Evolutionary conservation across 2,329 filamentous ascomycete species (phyloP).

Genomic region (Sclerotinia sclerotiorum): DNA sequence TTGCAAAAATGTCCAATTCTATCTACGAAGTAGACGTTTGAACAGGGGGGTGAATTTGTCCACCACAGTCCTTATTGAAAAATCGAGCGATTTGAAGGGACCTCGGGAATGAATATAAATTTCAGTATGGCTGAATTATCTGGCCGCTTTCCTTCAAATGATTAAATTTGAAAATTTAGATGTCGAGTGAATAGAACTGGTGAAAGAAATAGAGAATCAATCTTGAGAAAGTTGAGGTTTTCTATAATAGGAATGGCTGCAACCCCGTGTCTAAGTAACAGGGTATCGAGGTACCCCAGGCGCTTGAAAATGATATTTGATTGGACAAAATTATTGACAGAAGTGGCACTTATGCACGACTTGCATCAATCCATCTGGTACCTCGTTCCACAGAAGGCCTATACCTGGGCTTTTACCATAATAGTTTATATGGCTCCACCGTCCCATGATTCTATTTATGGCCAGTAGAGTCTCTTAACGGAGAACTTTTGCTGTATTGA

Average conservation of each 20-base stretch:
- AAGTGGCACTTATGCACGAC: conserved; percentile 12
- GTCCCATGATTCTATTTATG: conserved; percentile 5
- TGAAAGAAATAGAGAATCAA: conserved; percentile 6
- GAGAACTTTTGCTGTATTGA: background rate
- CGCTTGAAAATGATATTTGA: conserved; percentile 7
- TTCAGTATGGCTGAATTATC: background rate
- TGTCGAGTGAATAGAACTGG: background rate
- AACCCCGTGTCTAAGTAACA: background rate
- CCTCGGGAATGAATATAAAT: background rate
- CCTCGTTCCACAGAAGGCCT: conserved; percentile 17
- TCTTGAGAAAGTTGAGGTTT: conserved; percentile 1
- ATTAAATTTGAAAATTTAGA: no score
- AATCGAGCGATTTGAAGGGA: no score
- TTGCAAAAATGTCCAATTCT: conserved; percentile 15
- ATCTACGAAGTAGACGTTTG: conserved; percentile 4
- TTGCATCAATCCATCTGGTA: conserved; percentile 14
- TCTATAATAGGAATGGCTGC: conserved; percentile 6
- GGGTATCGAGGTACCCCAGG: conserved; percentile 10
- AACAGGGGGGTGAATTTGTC: background rate
- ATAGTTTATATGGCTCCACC: conserved; percentile 10
- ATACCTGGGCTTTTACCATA: conserved; percentile 1
- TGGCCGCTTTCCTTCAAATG: background rate
- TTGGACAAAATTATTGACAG: background rate
- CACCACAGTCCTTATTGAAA: background rate
- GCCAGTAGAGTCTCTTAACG: background rate